These are phyloP conservation scores for Colletotrichum filicis DNA, from an alignment of 2,329 filamentous ascomycete genomes.

Conservation along the genomic window DNA sequence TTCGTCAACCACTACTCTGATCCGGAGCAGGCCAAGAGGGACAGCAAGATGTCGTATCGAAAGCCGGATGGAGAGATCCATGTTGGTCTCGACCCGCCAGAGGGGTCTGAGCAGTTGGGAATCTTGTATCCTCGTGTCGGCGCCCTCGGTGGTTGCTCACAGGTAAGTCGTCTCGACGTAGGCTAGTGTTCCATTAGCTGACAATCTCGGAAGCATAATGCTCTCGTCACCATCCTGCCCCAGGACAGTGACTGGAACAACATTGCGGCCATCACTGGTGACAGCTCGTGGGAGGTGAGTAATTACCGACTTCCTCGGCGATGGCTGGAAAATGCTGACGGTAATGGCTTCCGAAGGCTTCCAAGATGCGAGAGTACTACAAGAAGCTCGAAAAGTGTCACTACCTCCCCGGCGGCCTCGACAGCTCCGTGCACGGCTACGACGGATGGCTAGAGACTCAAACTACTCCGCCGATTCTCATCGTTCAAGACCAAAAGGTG, in stretches of 20 bases:
- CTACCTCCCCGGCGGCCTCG: conserved; percentile 54
- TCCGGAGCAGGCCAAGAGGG: conserved; percentile 54
- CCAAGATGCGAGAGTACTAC: conserved; percentile 70
- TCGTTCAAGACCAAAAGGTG: conserved; percentile 17
- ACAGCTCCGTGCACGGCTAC: conserved; percentile 61
- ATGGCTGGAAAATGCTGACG: background rate
- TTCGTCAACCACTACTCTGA: conserved; percentile 70
- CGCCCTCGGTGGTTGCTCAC: conserved; percentile 59
- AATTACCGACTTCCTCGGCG: too few relatives aligned
- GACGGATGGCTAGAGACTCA: conserved; percentile 58
- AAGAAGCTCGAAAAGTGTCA: conserved; percentile 65
- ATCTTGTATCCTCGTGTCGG: conserved; percentile 54
- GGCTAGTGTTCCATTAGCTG: background rate
- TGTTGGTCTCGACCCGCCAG: conserved; percentile 46
- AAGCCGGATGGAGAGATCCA: conserved; percentile 48
- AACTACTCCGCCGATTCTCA: background rate
- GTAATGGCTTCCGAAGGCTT: conserved; percentile 42
- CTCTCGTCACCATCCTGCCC: conserved; percentile 67
- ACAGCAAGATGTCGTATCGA: conserved; percentile 59
- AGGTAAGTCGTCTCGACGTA: background rate
- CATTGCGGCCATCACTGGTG: conserved; percentile 68
- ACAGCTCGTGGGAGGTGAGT: conserved; percentile 60
- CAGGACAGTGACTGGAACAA: conserved; percentile 68
- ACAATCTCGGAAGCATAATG: conserved; percentile 62
- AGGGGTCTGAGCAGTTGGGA: conserved; percentile 29